phyloP scores from a whole-genome alignment of 2,329 filamentous ascomycete species.

The Leptographium procerum region DNA sequence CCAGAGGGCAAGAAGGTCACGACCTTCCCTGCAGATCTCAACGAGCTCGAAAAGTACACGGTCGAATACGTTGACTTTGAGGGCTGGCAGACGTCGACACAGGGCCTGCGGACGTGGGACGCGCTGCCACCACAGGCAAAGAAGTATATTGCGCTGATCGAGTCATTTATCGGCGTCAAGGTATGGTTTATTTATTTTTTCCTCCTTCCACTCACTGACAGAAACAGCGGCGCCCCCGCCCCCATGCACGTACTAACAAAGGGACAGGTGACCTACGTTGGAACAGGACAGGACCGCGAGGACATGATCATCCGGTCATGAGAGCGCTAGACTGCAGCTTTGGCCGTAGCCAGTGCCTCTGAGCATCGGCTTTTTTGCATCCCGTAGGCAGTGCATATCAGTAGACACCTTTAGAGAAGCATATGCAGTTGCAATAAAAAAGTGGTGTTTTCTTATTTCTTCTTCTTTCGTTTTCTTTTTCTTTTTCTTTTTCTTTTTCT shows the following conservation, averaged over 20 bases:
- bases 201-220: background rate
- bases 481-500: too few species aligned
- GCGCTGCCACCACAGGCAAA: constrained; percentile 53
- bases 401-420: background rate
- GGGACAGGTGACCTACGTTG: constrained; percentile 45
- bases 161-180: constrained; percentile 51
- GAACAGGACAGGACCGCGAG: constrained; percentile 53
- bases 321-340: background rate
- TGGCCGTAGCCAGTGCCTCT: background rate
- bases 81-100: constrained; percentile 58
- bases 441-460: background rate
- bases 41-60: constrained; percentile 41
- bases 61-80: constrained; percentile 57
- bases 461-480: background rate
- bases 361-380: background rate
- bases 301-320: constrained; percentile 39
- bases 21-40: constrained; percentile 53
- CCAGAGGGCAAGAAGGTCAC: constrained; percentile 36
- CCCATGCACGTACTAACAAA: background rate
- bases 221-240: background rate
- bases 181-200: background rate
- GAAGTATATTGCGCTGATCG: constrained; percentile 54
- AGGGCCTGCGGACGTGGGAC: constrained; percentile 45
- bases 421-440: background rate
- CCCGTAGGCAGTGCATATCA: background rate